These are phyloP conservation scores for Smallanthus sonchifolius DNA, from an alignment of 129 eudicot genomes.

Conservation along the genomic window DNA sequence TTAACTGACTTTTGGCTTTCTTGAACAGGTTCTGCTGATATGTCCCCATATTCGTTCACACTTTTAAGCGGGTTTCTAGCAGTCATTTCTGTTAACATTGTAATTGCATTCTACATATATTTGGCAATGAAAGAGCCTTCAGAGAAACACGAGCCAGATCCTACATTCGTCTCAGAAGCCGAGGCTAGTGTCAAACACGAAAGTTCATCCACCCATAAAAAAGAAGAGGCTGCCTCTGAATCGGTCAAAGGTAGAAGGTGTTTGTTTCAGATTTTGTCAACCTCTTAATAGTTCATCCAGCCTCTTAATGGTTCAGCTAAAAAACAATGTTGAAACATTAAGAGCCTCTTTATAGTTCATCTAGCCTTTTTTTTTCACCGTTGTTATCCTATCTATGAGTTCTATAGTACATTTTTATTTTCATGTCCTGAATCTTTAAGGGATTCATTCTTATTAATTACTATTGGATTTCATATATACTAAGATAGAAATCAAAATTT, in stretches of 20 bases:
- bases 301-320: too few species aligned
- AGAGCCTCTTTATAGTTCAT: too few species aligned
- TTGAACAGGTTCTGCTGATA: constrained; percentile 45
- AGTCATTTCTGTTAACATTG: constrained; percentile 70
- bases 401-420: constrained; percentile 1
- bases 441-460: not conserved
- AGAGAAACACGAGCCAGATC: constrained; percentile 72
- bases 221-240: too few species aligned
- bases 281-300: too few species aligned
- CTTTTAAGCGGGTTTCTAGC: constrained; percentile 76
- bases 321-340: too few species aligned
- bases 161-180: constrained; percentile 69
- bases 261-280: too few species aligned
- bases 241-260: too few species aligned
- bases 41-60: constrained; percentile 64
- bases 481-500: too few species aligned
- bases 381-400: too few species aligned
- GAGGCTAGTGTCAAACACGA: constrained; percentile 56
- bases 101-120: constrained; percentile 67
- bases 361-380: too few species aligned
- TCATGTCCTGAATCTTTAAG: not conserved
- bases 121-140: constrained; percentile 84
- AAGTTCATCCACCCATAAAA: constrained; percentile 32
- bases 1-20: not conserved
- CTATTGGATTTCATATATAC: not conserved